These are phyloP conservation scores for Astrephomene gubernaculifera DNA, from an alignment of 139 green algal genomes.

Conservation along the genomic window DNA sequence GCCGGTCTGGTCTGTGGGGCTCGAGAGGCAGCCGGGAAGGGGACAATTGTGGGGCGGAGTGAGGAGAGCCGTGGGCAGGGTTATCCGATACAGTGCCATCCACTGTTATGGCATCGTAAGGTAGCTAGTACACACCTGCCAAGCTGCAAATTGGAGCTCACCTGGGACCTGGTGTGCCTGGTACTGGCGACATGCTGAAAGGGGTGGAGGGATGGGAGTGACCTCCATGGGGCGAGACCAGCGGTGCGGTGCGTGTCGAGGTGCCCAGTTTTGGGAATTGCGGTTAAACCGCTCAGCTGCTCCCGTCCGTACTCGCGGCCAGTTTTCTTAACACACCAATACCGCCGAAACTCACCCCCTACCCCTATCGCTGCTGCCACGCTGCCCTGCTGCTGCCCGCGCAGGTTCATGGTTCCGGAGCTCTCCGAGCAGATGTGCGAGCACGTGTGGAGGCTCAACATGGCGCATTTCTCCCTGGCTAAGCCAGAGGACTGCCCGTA, in stretches of 20 bases:
- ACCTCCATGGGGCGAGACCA: not conserved
- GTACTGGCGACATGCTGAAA: too few species aligned
- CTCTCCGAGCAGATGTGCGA: constrained; percentile 12
- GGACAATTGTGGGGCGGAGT: not conserved
- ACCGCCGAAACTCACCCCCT: not conserved
- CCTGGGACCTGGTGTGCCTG: too few species aligned
- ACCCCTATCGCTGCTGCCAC: not conserved
- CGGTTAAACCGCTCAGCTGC: not conserved
- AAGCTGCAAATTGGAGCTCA: not conserved
- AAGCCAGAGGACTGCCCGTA: not conserved
- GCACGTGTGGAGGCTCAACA: constrained; percentile 20
- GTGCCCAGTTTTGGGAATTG: not conserved
- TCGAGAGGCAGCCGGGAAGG: not conserved
- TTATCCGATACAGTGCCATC: not conserved
- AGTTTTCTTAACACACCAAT: not conserved
- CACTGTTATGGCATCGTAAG: too few species aligned
- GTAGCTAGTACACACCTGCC: too few species aligned
- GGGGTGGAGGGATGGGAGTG: not conserved
- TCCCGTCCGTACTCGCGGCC: not conserved
- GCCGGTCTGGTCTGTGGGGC: not conserved
- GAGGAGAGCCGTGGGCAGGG: not conserved
- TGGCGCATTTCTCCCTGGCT: not conserved
- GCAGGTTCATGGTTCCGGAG: not conserved
- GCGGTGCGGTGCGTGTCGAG: not conserved
- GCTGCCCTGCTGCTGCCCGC: not conserved